Evolutionary conservation across 352 stramenopile genomes (phyloP).

Genomic region (Globisporangium spiculum): DNA sequence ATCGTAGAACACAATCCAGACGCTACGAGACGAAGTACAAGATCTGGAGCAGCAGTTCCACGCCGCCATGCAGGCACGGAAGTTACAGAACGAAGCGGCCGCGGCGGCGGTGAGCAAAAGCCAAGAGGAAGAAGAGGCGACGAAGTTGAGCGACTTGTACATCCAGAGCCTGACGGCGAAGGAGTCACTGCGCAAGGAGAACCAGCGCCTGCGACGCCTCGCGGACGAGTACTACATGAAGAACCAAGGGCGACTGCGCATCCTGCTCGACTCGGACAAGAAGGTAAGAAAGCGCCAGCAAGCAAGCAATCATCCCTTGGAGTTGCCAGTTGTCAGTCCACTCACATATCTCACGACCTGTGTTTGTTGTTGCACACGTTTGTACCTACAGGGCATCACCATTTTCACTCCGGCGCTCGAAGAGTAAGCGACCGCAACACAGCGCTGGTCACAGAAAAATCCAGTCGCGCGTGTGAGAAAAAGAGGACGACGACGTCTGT

Average conservation of each 20-base stretch:
- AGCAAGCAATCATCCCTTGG: neutral
- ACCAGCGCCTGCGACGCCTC: constrained; percentile 54
- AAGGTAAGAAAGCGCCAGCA: constrained; percentile 23
- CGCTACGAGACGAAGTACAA: constrained; percentile 49
- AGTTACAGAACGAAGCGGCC: constrained; percentile 31
- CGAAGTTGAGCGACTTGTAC: constrained; percentile 38
- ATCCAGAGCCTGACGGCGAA: constrained; percentile 44
- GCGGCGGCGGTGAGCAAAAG: constrained; percentile 13
- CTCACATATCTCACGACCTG: neutral
- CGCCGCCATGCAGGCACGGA: constrained; percentile 29
- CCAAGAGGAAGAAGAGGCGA: constrained; percentile 12
- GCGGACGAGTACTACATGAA: constrained; percentile 81
- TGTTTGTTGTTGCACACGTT: constrained; percentile 2
- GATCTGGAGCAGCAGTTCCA: constrained; percentile 38
- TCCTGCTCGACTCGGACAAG: constrained; percentile 59
- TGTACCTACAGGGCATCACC: constrained; percentile 15
- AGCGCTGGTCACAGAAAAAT: constrained; percentile 7
- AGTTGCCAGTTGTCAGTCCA: neutral
- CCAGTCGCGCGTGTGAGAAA: neutral
- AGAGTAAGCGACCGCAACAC: constrained; percentile 1
- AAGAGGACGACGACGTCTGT: neutral
- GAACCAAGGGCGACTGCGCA: constrained; percentile 60
- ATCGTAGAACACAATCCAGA: constrained; percentile 62
- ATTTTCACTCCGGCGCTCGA: constrained; percentile 22
- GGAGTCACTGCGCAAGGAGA: constrained; percentile 60